A percentile compares a stretch with the other conserved stretches of the same genome.
Conservation (phyloP, 2,329 filamentous ascomycete genomes). For the Saccharata proteae region DNA sequence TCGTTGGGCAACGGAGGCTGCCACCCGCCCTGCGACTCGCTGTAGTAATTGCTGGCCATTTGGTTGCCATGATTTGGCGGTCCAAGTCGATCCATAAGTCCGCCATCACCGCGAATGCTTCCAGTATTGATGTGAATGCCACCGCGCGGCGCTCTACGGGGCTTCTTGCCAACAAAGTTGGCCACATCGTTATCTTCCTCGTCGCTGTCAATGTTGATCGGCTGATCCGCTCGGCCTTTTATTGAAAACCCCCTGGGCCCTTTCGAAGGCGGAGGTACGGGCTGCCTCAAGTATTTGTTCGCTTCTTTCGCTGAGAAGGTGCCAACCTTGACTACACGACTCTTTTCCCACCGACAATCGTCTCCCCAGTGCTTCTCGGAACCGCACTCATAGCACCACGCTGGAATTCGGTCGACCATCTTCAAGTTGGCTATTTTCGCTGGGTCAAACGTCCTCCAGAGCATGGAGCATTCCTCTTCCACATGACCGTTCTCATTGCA, state of each 20-base stretch:
- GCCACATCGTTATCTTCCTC: constrained; percentile 4
- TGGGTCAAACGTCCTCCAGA: constrained; percentile 47
- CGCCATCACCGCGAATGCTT: not conserved
- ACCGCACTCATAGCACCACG: constrained; percentile 47
- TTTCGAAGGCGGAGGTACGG: not conserved
- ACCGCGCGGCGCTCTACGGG: constrained; percentile 1
- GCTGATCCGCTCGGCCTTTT: constrained; percentile 8
- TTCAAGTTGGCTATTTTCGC: constrained; percentile 21
- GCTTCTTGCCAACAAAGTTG: constrained; percentile 6
- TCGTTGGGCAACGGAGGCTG: constrained; percentile 7
- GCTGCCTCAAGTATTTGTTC: constrained; percentile 6
- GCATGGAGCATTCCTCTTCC: constrained; percentile 46
- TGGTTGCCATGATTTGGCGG: not conserved
- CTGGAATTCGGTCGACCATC: constrained; percentile 39
- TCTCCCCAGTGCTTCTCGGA: constrained; percentile 42
- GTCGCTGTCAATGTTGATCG: constrained; percentile 3
- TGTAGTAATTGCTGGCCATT: not conserved
- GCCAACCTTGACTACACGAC: not conserved
- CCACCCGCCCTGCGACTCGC: not conserved
- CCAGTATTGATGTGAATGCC: constrained; percentile 7
- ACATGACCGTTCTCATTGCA: constrained; percentile 46
- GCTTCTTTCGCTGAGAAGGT: constrained; percentile 10
- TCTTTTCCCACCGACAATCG: constrained; percentile 32
- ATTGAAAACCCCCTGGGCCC: constrained; percentile 9
- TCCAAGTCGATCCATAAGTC: no score